Evolutionary conservation across 2,329 filamentous ascomycete genomes (phyloP), one percentile per base, ranked within the genome.

Genomic region (Venturia oleaginea): DNA sequence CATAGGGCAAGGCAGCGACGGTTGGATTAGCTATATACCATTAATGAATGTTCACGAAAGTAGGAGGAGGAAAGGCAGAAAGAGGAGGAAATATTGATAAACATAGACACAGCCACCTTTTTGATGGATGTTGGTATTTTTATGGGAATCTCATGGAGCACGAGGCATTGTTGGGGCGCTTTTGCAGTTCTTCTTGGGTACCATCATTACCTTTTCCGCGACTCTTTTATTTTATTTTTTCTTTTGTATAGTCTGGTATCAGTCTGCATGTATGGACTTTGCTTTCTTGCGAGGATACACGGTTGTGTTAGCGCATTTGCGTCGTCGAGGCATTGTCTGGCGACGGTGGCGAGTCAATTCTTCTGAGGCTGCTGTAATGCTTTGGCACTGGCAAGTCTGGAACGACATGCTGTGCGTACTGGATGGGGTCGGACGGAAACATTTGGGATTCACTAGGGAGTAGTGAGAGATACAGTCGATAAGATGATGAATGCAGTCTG

Each of bases 21-120:
- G 34, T 57, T 57, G 51, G 51, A 57, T 57, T 57, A 57, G 51
- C 34, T 57, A 34, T 57, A 57, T 57, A 57, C 51, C 51, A 57
- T 57, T 57, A 57, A 57, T 57, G 51, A 57, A 34, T 37, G 51
- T 34, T 57, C 27, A 57, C 30, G 51, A 57, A n/a, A 34, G 13
- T 19, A 57, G 51, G 51, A 34, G 27, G 27, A 55, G 51, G 27
- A 57, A 19, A 34, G 27, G 27, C 30, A 57, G 51, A 57, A 57
- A 57, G 51, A 57, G 51, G 51, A 57, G 51, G 51, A 57, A 34
- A 3, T 27, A 34, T 54, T 57, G 30, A 34, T 57, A 15, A 57
- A 34, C 34, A 57, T 57, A 30, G 51, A 57, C 27, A 57, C n/a
- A 57, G 51, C 51, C 34, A 34, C 30, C 7, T 51, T 51, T 7